Evolutionary conservation across 805 yeast species (phyloP).

Genomic region (Yarrowia phangngaensis): DNA sequence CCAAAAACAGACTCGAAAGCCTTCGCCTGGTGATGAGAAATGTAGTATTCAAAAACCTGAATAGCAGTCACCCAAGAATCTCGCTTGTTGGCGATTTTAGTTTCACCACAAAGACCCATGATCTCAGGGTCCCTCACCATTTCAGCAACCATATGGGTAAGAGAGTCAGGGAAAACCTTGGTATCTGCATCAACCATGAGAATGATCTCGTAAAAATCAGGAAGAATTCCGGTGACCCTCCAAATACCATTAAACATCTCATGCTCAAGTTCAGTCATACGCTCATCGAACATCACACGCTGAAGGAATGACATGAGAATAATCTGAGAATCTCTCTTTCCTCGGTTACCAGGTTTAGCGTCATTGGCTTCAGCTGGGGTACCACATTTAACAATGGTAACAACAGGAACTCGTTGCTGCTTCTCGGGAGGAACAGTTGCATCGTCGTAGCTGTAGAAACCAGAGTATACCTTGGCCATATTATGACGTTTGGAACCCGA

Average conservation of each 20-base stretch:
- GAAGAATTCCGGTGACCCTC: slow-evolving; percentile 79
- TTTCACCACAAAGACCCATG: slow-evolving; percentile 95
- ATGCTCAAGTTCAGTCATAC: slow-evolving; percentile 88
- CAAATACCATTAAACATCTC: slow-evolving; percentile 71
- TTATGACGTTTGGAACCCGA: slow-evolving; percentile 93
- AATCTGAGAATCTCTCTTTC: slow-evolving; percentile 93
- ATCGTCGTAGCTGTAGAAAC: slow-evolving; percentile 84
- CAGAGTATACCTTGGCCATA: slow-evolving; percentile 95
- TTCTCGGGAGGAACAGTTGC: slow-evolving; percentile 68
- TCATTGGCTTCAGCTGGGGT: slow-evolving; percentile 73
- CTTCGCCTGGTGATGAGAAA: slow-evolving; percentile 91
- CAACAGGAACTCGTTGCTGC: slow-evolving; percentile 76
- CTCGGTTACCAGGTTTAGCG: slow-evolving; percentile 88
- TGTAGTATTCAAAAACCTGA: slow-evolving; percentile 91
- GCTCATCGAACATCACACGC: slow-evolving; percentile 80
- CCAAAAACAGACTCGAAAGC: slow-evolving; percentile 93
- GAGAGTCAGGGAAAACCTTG: slow-evolving; percentile 74
- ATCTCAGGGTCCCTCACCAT: slow-evolving; percentile 80
- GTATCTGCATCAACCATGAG: slow-evolving; percentile 97
- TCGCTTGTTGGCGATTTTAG: slow-evolving; percentile 79
- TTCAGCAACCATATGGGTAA: slow-evolving; percentile 84
- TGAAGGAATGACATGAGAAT: slow-evolving; percentile 88
- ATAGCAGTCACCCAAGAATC: slow-evolving; percentile 88
- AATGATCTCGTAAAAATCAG: slow-evolving; percentile 73
- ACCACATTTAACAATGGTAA: slow-evolving; percentile 80